Conservation (phyloP, 768 basidiomycete genomes). For the Boletus subcaerulescens region DNA sequence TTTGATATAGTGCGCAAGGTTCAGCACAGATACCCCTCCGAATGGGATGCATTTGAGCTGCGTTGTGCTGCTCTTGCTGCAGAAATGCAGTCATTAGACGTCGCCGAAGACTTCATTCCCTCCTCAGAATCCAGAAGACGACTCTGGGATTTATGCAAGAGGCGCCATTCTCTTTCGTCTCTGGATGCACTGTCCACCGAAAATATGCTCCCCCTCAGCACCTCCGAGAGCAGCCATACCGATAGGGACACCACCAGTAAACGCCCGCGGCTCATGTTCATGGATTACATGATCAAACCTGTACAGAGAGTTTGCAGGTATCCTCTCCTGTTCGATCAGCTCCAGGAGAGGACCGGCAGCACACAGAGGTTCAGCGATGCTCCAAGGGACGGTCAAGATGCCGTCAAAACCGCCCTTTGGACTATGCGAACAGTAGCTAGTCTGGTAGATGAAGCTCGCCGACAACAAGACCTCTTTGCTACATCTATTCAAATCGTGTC, state of each 20-base stretch:
- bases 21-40: conserved; percentile 57
- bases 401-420: conserved; percentile 46
- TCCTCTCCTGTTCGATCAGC: conserved; percentile 80
- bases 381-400: conserved; percentile 4
- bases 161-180: conserved; percentile 48
- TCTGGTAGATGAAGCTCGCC: conserved; percentile 79
- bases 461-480: conserved; percentile 57
- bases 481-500: conserved; percentile 69
- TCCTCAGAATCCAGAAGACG: conserved; percentile 6
- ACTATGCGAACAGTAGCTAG: conserved; percentile 76
- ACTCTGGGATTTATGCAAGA: conserved; percentile 35
- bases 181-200: conserved; percentile 41
- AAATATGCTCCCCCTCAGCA: conserved; percentile 27
- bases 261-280: conserved; percentile 52
- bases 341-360: conserved; percentile 32
- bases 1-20: conserved; percentile 68
- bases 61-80: conserved; percentile 60
- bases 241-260: conserved; percentile 27
- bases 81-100: conserved; percentile 28
- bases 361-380: conserved; percentile 1
- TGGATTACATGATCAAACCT: conserved; percentile 96
- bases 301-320: conserved; percentile 95
- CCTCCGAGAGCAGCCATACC: conserved; percentile 32
- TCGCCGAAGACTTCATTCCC: conserved; percentile 2
- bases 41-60: conserved; percentile 85